These are phyloP conservation scores for Halophytophthora batemanensis DNA, from an alignment of 352 stramenopile genomes.

Conservation along the genomic window DNA sequence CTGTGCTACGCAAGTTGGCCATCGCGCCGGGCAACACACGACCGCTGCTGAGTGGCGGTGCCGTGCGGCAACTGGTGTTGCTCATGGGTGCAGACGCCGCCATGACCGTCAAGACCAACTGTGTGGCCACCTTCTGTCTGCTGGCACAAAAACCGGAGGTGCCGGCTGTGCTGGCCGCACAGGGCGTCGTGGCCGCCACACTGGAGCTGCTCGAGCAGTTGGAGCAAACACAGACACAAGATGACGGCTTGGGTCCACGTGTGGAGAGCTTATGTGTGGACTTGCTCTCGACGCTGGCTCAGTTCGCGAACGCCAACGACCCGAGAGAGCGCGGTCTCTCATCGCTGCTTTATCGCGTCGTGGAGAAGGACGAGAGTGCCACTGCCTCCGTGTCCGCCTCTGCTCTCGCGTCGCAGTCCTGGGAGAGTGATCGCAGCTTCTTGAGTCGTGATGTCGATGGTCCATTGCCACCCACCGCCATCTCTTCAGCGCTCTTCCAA, in stretches of 20 bases:
- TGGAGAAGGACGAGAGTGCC: slow-evolving; percentile 50
- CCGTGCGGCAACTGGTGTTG: slow-evolving; percentile 42
- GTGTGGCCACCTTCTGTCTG: slow-evolving; percentile 62
- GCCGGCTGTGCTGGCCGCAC: slow-evolving; percentile 38
- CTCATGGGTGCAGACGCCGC: slow-evolving; percentile 34
- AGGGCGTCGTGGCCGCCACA: slow-evolving; percentile 53
- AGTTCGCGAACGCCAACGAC: slow-evolving; percentile 54
- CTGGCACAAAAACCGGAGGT: slow-evolving; percentile 48
- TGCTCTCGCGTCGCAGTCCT: slow-evolving; percentile 13
- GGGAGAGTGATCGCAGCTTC: slow-evolving; percentile 63
- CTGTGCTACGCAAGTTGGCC: slow-evolving; percentile 61
- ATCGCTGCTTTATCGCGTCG: slow-evolving; percentile 51
- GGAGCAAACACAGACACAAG: slow-evolving; percentile 7
- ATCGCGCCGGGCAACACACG: slow-evolving; percentile 70
- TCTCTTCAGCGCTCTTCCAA: slow-evolving; percentile 30
- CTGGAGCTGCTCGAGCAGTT: slow-evolving; percentile 48
- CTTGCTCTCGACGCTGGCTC: slow-evolving; percentile 54
- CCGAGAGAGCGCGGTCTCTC: slow-evolving; percentile 50
- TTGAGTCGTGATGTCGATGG: slow-evolving; percentile 26
- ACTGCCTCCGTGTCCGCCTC: neutral
- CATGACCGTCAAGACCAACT: slow-evolving; percentile 64
- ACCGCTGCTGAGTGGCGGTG: slow-evolving; percentile 51
- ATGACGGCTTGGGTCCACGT: slow-evolving; percentile 15
- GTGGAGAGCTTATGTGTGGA: slow-evolving; percentile 69
- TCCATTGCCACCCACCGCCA: slow-evolving; percentile 23